phyloP scores from a whole-genome alignment of 75 land plant species.

The Selaginella tamariscina region DNA sequence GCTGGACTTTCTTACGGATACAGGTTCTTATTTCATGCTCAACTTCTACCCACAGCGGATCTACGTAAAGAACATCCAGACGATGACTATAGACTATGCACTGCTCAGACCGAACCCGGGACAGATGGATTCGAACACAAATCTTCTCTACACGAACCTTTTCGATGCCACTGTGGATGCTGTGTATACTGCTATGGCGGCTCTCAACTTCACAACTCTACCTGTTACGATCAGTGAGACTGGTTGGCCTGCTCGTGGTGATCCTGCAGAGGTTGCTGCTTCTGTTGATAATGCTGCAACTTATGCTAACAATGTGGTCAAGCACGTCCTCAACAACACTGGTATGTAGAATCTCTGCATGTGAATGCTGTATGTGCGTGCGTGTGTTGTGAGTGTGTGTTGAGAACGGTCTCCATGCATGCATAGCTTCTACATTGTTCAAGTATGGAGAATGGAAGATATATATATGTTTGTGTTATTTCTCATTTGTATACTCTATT shows the following conservation, averaged over 20 bases:
- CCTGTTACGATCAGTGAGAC: neutral
- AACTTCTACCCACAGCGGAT: conserved; percentile 56
- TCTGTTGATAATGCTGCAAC: conserved; percentile 42
- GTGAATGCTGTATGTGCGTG: no score
- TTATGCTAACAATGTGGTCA: neutral
- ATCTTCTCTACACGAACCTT: conserved; percentile 12
- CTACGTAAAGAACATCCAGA: neutral
- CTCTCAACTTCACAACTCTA: conserved; percentile 5
- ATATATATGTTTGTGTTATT: no score
- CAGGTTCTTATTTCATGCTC: conserved; percentile 57
- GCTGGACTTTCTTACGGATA: conserved; percentile 51
- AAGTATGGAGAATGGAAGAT: no score
- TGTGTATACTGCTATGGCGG: neutral
- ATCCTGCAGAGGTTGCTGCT: neutral
- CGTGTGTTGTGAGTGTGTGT: no score
- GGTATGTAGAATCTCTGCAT: no score
- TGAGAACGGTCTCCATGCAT: no score
- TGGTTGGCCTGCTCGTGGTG: conserved; percentile 1
- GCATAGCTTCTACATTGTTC: no score
- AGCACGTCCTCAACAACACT: conserved; percentile 5
- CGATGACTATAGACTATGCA: conserved; percentile 6
- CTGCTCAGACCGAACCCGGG: conserved; percentile 3
- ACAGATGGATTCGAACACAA: conserved; percentile 7
- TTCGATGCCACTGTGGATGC: neutral
- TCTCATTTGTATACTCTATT: no score